Evolutionary conservation across 1,139 yeast species (phyloP).

Genomic region (Zygosaccharomyces sapae): DNA sequence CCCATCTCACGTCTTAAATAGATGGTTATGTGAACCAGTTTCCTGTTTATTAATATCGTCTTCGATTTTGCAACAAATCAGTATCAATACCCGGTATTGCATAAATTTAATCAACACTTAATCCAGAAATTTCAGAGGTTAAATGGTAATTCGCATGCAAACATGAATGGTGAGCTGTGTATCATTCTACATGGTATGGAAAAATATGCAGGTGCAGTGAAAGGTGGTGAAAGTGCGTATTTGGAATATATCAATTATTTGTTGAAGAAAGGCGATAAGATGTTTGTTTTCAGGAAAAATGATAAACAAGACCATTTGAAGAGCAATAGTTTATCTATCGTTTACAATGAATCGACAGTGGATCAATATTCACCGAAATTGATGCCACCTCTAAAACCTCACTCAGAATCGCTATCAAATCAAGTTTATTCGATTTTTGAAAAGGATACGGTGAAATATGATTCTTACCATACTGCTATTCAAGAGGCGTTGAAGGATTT

Average conservation of each 20-base stretch:
- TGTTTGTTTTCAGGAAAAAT: conserved; percentile 10
- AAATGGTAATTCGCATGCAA: conserved; percentile 31
- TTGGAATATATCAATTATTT: conserved; percentile 52
- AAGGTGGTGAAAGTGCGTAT: conserved; percentile 46
- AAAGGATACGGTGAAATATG: conserved; percentile 62
- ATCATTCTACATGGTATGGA: conserved; percentile 46
- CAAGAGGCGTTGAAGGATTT: conserved; percentile 49
- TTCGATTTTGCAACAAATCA: conserved; percentile 50
- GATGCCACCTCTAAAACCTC: conserved; percentile 67
- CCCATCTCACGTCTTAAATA: conserved; percentile 45
- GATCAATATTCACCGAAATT: conserved; percentile 22
- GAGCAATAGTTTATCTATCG: not conserved
- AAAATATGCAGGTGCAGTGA: conserved; percentile 37
- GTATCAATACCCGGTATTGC: conserved; percentile 57
- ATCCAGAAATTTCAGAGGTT: conserved; percentile 33
- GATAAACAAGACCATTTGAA: not conserved
- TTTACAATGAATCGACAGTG: conserved; percentile 2
- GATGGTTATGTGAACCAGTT: conserved; percentile 67
- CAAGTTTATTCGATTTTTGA: conserved; percentile 67
- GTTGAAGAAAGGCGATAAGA: conserved; percentile 38
- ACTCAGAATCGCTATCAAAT: conserved; percentile 51
- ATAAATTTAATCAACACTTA: conserved; percentile 48
- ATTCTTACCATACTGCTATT: conserved; percentile 63
- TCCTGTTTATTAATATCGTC: conserved; percentile 52
- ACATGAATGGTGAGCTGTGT: conserved; percentile 26